Evolutionary conservation across 2,329 filamentous ascomycete genomes (phyloP), one percentile per base, ranked within the genome.

Genomic region (Paecilomyces sp.): DNA sequence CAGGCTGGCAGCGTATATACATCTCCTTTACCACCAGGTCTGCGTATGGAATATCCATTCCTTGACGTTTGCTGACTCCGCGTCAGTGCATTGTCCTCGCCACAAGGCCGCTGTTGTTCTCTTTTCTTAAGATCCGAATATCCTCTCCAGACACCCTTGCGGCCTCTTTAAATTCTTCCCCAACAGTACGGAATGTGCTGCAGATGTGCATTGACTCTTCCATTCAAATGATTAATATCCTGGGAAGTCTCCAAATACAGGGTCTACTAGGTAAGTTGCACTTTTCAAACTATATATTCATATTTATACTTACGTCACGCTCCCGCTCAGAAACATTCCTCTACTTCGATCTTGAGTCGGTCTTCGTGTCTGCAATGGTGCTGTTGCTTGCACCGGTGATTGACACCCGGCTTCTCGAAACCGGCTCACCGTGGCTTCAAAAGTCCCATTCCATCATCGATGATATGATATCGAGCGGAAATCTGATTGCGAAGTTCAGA

Each of bases 381-480:
- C 15, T 47, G 5, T 47, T 47, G 36, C 36, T 47, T 47, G 36
- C 36, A n/a, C 36, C 36, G 6, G 15, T 47, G n/a, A 47, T 47
- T n/a, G 36, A 47, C 18, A 47, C 5, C 7, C 36, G 13, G 13
- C 36, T 47, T 7, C 36, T 47, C n/a, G 13, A 47, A n/a, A 47
- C 15, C 8, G 15, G 36, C 1, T 47, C 15, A 47, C 36, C 36
- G 8, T 47, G 36, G 36, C 15, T 47, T 18, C 36, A 47, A 47
- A 47, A 47, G 15, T 74, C 77, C 0, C 77, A 78, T 47, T 58
- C 63, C 0, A 74, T 82, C 5, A 72, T 83, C 3, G 77, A 80
- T 28, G 79, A 80, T 12, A 81, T 83, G 70, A 70, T 77, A 7
- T 69, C 71, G 0, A 74, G 74, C 34, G 80, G 80, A 0, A 82